phyloP scores from a whole-genome alignment of 1,284 basidiomycete species.

The Melampsora americana region DNA sequence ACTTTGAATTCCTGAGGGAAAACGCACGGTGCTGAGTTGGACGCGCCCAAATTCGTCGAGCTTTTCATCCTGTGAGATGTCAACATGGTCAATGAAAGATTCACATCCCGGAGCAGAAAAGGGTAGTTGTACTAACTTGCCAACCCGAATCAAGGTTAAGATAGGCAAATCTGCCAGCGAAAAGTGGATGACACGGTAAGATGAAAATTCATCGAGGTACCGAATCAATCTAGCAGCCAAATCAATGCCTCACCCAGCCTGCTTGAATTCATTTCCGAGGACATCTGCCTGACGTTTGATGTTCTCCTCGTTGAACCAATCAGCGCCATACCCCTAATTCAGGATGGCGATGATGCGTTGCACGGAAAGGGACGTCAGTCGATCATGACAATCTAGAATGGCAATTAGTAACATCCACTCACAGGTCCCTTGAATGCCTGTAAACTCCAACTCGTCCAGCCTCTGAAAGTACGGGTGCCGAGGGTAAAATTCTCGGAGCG shows the following conservation, averaged over 20 bases:
- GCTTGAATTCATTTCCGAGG: neutral
- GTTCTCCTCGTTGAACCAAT: neutral
- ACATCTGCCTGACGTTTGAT: neutral
- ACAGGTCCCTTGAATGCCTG: constrained; percentile 5
- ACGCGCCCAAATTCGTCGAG: neutral
- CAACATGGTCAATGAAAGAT: neutral
- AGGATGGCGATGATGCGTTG: neutral
- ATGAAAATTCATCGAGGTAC: neutral
- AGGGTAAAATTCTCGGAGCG: neutral
- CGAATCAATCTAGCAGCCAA: neutral
- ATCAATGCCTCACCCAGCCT: neutral
- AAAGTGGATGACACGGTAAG: neutral
- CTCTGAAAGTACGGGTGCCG: neutral
- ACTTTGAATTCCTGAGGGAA: neutral
- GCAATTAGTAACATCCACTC: neutral
- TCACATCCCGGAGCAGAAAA: neutral
- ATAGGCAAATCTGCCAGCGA: neutral
- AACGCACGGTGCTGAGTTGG: neutral
- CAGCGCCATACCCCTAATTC: neutral
- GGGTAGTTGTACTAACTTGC: neutral
- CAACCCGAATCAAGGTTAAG: constrained; percentile 6
- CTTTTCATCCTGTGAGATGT: neutral
- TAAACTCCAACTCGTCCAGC: constrained; percentile 9
- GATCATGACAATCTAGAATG: neutral
- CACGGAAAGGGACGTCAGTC: neutral